Evolutionary conservation across 371 early-diverging fungal genomes (phyloP), one percentile per base, ranked within the genome.

Genomic region (Mucor piriformis): DNA sequence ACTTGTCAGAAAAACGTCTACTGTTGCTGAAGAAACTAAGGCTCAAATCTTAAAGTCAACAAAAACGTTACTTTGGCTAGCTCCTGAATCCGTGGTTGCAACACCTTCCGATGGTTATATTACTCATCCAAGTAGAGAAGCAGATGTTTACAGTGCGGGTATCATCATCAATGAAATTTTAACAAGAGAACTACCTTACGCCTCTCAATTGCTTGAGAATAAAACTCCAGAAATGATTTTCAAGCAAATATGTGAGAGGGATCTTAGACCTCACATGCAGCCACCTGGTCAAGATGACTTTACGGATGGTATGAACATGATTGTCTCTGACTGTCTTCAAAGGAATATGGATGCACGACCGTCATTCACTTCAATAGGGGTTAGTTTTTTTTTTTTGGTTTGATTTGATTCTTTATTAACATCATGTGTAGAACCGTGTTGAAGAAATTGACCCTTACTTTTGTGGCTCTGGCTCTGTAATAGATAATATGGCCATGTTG

Each of bases 401-500:
- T 20, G 34, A 13, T 21, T 8, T 24, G 12, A 42, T 10, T 46
- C 24, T 24, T 46, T 46, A 46, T 46, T 46, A 18, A 21, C 6
- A 11, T 24, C 43, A 42, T 20, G 15, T 24, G 29, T 56, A 70
- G 65, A 54, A 37, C 10, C 67, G 74, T 6, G 72, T 82, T 16
- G 62, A 76, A 33, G 75, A 71, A 6, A 61, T 82, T 33, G 78
- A 82, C 56, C 81, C 78, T 5, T 76, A 78, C 51, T 63, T 59
- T 23, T 50, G 56, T n/a, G 59, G 69, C 15, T 71, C 77, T 3
- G 69, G 72, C 25, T 70, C 70, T 24, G 79, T 82, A 21, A 73
- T 82, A 24, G 77, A 72, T 33, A 82, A 75, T 27, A 78, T 82
- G 77, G 79, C 81, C 8, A 69, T 71, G 8, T 63, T 82, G 74